These are phyloP conservation scores for Candida xiaguanensis DNA, from an alignment of 805 yeast genomes.

Conservation along the genomic window DNA sequence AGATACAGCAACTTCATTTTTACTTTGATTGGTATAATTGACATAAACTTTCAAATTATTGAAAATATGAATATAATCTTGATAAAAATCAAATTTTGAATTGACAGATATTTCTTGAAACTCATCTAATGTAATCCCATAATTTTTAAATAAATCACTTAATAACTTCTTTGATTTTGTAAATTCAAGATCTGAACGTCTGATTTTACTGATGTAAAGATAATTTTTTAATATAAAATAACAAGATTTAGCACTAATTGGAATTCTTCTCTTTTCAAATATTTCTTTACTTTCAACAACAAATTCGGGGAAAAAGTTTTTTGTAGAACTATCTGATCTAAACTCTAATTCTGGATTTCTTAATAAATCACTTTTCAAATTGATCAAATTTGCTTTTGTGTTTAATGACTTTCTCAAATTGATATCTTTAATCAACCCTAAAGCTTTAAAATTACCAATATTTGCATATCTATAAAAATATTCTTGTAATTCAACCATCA, in stretches of 20 bases:
- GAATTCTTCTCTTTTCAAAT: slow-evolving; percentile 12
- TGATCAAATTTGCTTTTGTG: slow-evolving; percentile 5
- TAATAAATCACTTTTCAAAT: slow-evolving; percentile 6
- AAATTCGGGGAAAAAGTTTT: slow-evolving; percentile 5
- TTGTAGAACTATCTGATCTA: slow-evolving; percentile 1
- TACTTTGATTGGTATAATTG: slow-evolving; percentile 1
- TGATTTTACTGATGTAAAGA: slow-evolving; percentile 14
- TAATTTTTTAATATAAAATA: slow-evolving; percentile 4
- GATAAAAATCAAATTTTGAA: slow-evolving; percentile 1
- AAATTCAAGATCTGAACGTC: slow-evolving; percentile 12
- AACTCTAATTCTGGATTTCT: slow-evolving; percentile 5
- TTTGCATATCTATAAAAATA: slow-evolving; percentile 4
- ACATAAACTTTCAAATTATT: slow-evolving; percentile 3
- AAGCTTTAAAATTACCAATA: slow-evolving; percentile 1
- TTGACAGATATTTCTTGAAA: neutral
- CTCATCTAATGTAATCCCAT: slow-evolving; percentile 4
- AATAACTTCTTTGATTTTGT: slow-evolving; percentile 3
- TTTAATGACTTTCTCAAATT: slow-evolving; percentile 4
- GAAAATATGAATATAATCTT: slow-evolving; percentile 1
- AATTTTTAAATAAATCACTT: neutral
- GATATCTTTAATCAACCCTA: slow-evolving; percentile 5
- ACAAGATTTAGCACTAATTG: slow-evolving; percentile 5
- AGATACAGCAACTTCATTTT: neutral
- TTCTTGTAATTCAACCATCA: slow-evolving; percentile 5
- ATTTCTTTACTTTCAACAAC: slow-evolving; percentile 16